Evolutionary conservation across 352 stramenopile genomes (phyloP).

Genomic region (Phytophthora chlamydospora): DNA sequence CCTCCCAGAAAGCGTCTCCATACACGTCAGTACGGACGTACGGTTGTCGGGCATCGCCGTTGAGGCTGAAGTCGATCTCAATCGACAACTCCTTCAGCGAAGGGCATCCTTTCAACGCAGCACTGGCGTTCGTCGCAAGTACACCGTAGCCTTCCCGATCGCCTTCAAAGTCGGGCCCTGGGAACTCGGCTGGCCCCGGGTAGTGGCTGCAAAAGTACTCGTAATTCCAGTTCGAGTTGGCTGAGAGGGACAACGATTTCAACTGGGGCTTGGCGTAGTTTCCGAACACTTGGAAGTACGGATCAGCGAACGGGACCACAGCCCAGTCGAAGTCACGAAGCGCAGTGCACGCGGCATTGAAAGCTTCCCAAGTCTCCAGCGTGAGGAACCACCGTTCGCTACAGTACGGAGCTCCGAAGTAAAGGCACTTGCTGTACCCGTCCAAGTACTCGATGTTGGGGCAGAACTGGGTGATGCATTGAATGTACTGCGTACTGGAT

Average conservation of each 20-base stretch:
- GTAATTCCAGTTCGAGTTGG: background rate
- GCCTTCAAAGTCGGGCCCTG: no score
- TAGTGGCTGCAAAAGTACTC: background rate
- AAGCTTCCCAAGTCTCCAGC: constrained; percentile 7
- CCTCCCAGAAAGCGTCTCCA: constrained; percentile 22
- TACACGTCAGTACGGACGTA: background rate
- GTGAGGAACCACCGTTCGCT: constrained; percentile 1
- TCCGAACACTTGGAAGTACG: constrained; percentile 14
- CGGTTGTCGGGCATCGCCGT: background rate
- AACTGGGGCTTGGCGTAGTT: constrained; percentile 8
- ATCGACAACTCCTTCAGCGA: background rate
- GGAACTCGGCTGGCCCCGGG: background rate
- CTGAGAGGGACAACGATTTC: constrained; percentile 6
- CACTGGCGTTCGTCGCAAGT: constrained; percentile 9
- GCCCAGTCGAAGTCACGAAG: constrained; percentile 2
- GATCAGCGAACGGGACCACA: constrained; percentile 9
- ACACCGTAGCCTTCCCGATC: constrained; percentile 5
- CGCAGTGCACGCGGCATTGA: constrained; percentile 1
- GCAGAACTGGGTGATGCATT: background rate
- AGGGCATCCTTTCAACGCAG: background rate
- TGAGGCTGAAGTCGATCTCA: background rate
- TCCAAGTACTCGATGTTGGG: constrained; percentile 7
- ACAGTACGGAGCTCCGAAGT: background rate
- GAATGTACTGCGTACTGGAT: background rate
- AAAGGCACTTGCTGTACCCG: background rate